Evolutionary conservation across 2,329 filamentous ascomycete species (phyloP).

Genomic region (Triangularia setosa): DNA sequence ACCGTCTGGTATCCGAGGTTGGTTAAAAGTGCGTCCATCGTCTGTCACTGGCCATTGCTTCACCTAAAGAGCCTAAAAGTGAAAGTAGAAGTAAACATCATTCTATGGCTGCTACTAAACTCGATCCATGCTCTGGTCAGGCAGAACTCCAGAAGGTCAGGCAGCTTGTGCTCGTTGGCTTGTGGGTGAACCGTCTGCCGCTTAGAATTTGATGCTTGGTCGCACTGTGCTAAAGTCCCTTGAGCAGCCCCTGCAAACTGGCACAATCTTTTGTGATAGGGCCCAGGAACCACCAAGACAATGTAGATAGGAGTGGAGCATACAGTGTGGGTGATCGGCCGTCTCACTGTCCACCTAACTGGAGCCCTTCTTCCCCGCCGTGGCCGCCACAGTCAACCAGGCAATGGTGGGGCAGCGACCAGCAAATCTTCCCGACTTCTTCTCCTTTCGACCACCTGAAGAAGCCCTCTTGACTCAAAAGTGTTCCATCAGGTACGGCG

Average conservation of each 20-base stretch:
- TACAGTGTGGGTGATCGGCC: background rate
- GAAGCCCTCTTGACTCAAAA: background rate
- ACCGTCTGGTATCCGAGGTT: slow-evolving; percentile 65
- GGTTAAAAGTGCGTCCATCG: slow-evolving; percentile 66
- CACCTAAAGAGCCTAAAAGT: slow-evolving; percentile 12
- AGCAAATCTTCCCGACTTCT: slow-evolving; percentile 10
- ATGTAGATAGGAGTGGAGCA: background rate
- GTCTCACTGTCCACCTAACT: background rate
- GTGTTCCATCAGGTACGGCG: slow-evolving; percentile 5
- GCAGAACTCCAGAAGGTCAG: background rate
- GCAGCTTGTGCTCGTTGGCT: background rate
- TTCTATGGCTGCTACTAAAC: background rate
- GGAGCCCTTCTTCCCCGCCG: slow-evolving; percentile 15
- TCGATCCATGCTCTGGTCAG: background rate
- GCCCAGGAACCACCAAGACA: background rate
- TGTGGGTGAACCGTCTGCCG: background rate
- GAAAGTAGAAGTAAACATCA: background rate
- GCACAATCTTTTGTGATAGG: background rate
- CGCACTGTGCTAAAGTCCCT: slow-evolving; percentile 4
- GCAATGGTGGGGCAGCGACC: slow-evolving; percentile 12
- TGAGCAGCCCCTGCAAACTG: background rate
- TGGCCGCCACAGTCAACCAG: slow-evolving; percentile 13
- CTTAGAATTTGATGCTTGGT: background rate
- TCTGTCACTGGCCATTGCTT: slow-evolving; percentile 23
- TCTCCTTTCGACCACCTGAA: background rate